A percentile compares a stretch with the other conserved stretches of the same genome.
These are phyloP conservation scores for Hydnum rufescens DNA, from an alignment of 768 basidiomycete genomes.

Conservation along the genomic window DNA sequence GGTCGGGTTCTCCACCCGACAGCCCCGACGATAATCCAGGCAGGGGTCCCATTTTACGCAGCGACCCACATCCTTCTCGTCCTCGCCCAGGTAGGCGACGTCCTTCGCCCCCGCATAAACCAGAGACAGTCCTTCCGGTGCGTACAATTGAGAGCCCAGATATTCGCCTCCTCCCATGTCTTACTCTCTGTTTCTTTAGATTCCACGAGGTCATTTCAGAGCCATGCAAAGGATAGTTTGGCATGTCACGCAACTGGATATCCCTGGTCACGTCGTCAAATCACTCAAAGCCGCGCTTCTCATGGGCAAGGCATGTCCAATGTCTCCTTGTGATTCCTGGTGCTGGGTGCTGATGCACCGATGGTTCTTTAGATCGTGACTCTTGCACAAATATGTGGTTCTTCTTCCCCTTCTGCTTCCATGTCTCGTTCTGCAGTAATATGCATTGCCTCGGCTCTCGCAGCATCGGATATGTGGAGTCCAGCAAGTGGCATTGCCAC, in stretches of 20 bases:
- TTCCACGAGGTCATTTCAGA: no score
- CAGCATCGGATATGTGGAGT: background rate
- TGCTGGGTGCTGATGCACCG: background rate
- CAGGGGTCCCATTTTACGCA: no score
- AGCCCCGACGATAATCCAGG: no score
- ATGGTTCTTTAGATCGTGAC: background rate
- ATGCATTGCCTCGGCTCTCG: background rate
- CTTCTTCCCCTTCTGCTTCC: background rate
- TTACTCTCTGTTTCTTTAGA: no score
- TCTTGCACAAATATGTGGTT: background rate
- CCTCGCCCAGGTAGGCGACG: no score
- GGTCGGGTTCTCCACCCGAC: no score
- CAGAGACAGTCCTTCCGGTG: no score
- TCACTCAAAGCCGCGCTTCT: background rate
- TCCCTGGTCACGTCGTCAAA: background rate
- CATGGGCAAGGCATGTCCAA: background rate
- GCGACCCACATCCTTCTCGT: no score
- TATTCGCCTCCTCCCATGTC: no score
- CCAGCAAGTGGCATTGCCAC: background rate
- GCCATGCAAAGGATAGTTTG: no score
- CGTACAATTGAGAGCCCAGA: no score
- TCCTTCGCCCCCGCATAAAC: no score
- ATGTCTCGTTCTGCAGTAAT: background rate
- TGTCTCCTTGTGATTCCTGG: background rate
- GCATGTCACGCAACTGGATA: background rate